phyloP scores from a whole-genome alignment of 73 alveolate species.

The Paramecium sonneborni region DNA sequence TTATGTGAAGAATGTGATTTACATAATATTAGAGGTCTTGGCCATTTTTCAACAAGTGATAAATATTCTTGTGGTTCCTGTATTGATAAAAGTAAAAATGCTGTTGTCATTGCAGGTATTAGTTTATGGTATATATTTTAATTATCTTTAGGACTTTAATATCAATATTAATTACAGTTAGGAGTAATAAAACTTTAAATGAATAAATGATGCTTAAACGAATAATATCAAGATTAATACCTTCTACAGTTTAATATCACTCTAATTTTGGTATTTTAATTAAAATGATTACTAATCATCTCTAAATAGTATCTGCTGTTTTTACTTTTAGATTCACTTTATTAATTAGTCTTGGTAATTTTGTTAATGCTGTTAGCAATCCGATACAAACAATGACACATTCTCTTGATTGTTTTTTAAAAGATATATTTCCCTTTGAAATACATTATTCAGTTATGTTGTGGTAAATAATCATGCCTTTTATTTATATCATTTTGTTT shows the following conservation, averaged over 20 bases:
- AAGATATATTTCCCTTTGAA: not conserved
- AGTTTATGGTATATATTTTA: conserved; percentile 33
- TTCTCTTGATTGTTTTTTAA: not conserved
- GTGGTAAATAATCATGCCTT: not conserved
- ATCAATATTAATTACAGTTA: no score
- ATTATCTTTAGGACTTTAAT: no score
- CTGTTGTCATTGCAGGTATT: no score
- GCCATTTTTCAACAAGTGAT: no score
- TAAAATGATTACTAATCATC: not conserved
- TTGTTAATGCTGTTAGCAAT: not conserved
- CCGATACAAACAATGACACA: not conserved
- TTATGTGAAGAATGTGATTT: no score
- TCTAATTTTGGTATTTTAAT: not conserved
- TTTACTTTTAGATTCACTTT: not conserved
- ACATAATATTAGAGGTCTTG: no score
- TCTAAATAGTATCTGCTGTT: not conserved
- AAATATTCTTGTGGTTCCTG: no score
- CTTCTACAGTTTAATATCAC: no score
- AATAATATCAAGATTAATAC: no score
- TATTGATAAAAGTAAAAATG: no score
- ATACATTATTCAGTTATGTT: not conserved
- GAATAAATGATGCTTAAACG: no score
- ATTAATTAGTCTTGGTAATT: not conserved
- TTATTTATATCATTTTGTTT: not conserved
- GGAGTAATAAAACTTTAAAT: no score